Percentiles rank a stretch among this genome's conserved stretches.
phyloP scores from a whole-genome alignment of 495 filamentous ascomycete species.

The Diplogelasinospora grovesii region DNA sequence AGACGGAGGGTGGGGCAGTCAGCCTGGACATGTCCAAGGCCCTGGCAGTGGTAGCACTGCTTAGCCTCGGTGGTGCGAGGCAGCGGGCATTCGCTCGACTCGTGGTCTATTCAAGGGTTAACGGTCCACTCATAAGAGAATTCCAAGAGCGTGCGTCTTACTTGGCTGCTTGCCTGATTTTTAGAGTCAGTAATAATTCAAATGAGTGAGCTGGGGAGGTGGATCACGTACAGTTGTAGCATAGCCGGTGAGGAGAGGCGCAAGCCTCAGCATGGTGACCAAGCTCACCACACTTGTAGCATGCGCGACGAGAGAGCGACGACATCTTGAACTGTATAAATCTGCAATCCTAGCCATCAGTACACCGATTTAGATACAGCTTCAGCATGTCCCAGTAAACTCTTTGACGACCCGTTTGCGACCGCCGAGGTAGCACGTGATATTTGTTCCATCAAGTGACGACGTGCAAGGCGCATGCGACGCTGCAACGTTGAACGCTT shows the following conservation, averaged over 20 bases:
- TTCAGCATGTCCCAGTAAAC: too few species aligned
- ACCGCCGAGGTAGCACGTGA: too few species aligned
- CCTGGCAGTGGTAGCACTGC: conserved; percentile 99
- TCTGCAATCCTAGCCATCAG: too few species aligned
- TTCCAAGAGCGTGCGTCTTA: conserved; percentile 35
- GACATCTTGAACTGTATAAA: too few species aligned
- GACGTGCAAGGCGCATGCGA: too few species aligned
- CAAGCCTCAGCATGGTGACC: conserved; percentile 99
- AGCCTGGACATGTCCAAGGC: conserved; percentile 95
- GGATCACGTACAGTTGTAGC: conserved; percentile 80
- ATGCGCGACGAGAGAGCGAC: conserved; percentile 93
- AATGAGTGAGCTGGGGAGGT: background rate
- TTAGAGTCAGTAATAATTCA: conserved; percentile 9
- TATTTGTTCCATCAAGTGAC: too few species aligned
- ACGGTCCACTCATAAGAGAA: conserved; percentile 12
- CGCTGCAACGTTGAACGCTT: too few species aligned
- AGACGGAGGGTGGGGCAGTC: conserved; percentile 96
- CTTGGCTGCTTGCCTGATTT: conserved; percentile 73
- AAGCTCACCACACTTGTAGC: conserved; percentile 99
- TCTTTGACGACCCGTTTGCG: too few species aligned
- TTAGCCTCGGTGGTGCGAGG: conserved; percentile 96
- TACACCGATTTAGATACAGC: too few species aligned
- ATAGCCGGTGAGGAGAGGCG: conserved; percentile 91
- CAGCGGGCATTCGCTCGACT: conserved; percentile 93
- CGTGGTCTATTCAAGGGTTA: conserved; percentile 65